Evolutionary conservation across 495 filamentous ascomycete species (phyloP), one percentile per base, ranked within the genome.

Genomic region (Aspergillus leporis): DNA sequence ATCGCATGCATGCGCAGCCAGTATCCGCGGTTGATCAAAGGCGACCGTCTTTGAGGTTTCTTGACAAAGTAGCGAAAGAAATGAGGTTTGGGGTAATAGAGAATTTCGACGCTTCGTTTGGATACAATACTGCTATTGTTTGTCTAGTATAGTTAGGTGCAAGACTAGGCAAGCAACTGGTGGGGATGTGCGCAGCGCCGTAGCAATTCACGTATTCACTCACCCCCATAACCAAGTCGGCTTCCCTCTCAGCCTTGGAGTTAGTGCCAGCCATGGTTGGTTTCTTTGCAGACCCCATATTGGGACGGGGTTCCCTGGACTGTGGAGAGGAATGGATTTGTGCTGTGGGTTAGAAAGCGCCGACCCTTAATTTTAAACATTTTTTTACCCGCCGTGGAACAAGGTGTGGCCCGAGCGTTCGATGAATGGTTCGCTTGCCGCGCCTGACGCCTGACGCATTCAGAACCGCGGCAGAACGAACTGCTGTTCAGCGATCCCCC

Each of bases 71-170:
- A 86, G 14, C 88, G 87, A 62, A 94, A 92, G 78, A 91, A 95
- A 66, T 92, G 86, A 19, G 88, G 83, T 61, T 93, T 80, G 55
- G 84, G 72, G 55, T 87, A 87, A 72, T 96, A 97, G 19, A 94
- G 79, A 64, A 85, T 85, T 68, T 96, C 91, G 30, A 96, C 91
- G 63, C 89, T 92, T 58, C 91, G 82, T 69, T 97, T 97, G 25
- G 90, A 96, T 40, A 91, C 87, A 65, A 96, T 96, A 64, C 88
- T 92, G 71, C 88, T 91, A 69, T 85, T 91, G 67, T 97, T 96
- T 54, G 92, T 97, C 88, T 93, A 63, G 50, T 25, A 63, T 50
- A 19, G 25, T 58, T 21, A 50, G 32, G 22, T 12, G 25, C 23
- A 23, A 45, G 21, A 10, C n/a, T 45, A 45, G 10, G 9, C 34